phyloP scores from a whole-genome alignment of 2,329 filamentous ascomycete species.

The Metarhizium album region DNA sequence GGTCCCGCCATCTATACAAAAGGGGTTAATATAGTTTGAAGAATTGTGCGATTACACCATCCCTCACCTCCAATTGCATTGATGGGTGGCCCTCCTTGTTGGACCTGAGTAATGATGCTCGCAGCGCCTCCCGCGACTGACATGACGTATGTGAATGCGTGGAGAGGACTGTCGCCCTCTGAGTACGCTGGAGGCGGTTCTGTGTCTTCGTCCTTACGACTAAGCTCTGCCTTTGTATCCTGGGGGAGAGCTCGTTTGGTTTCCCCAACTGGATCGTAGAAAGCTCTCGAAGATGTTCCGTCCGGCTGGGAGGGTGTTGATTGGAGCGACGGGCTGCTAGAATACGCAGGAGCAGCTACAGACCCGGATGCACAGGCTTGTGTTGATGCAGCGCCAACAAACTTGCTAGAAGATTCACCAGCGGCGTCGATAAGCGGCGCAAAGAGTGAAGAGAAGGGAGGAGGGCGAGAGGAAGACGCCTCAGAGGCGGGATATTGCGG shows the following conservation, averaged over 20 bases:
- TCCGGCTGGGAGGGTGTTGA: conserved; percentile 26
- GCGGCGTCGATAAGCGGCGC: conserved; percentile 26
- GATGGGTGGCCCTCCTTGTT: conserved; percentile 81
- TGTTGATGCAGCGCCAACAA: conserved; percentile 16
- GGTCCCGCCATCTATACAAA: conserved; percentile 56
- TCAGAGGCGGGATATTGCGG: conserved; percentile 49
- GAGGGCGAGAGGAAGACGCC: conserved; percentile 41
- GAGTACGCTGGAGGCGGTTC: conserved; percentile 95
- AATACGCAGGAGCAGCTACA: conserved; percentile 45
- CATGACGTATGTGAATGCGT: conserved; percentile 94
- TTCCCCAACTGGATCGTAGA: conserved; percentile 50
- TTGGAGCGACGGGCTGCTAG: conserved; percentile 23
- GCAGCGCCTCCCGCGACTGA: conserved; percentile 91
- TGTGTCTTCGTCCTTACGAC: conserved; percentile 68
- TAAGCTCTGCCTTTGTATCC: conserved; percentile 67
- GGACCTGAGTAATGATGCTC: conserved; percentile 99
- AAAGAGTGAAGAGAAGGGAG: conserved; percentile 52
- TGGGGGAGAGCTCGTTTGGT: conserved; percentile 76
- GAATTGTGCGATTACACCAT: no score
- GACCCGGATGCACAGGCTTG: conserved; percentile 24
- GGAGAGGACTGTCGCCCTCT: conserved; percentile 85
- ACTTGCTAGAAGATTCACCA: conserved; percentile 22
- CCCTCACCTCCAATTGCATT: conserved; percentile 74
- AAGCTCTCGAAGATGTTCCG: conserved; percentile 25
- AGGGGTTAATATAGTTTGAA: neutral